These are phyloP conservation scores for Apiospora phragmitis DNA, from an alignment of 2,329 filamentous ascomycete species.

Conservation along the genomic window DNA sequence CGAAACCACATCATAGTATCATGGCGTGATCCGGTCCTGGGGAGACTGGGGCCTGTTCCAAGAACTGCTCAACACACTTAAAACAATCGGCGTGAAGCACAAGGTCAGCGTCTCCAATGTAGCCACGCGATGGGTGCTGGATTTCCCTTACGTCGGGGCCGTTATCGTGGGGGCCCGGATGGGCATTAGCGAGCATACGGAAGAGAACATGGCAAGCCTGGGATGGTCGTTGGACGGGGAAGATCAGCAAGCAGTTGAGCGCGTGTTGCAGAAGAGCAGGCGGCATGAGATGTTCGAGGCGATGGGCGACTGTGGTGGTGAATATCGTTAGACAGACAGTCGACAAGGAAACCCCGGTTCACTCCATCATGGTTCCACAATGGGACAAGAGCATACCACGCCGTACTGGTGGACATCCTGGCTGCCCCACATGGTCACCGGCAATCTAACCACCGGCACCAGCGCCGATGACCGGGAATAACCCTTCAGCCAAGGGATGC, in stretches of 20 bases:
- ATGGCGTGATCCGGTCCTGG: slow-evolving; percentile 34
- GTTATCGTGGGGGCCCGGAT: slow-evolving; percentile 35
- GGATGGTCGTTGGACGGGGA: slow-evolving; percentile 23
- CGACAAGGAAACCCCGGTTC: background rate
- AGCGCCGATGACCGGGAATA: background rate
- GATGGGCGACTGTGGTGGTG: slow-evolving; percentile 35
- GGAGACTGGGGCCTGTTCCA: slow-evolving; percentile 33
- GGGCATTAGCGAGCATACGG: slow-evolving; percentile 27
- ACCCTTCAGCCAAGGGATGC: background rate
- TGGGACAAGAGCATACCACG: background rate
- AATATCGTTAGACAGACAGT: slow-evolving; percentile 23
- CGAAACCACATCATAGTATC: slow-evolving; percentile 22
- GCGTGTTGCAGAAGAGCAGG: slow-evolving; percentile 22
- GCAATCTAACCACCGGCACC: background rate
- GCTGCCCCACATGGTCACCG: background rate
- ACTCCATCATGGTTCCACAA: background rate
- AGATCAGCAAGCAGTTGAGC: slow-evolving; percentile 25
- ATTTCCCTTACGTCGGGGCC: slow-evolving; percentile 33
- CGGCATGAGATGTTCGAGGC: slow-evolving; percentile 24
- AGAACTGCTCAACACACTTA: slow-evolving; percentile 25
- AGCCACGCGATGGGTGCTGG: slow-evolving; percentile 35
- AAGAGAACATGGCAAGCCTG: slow-evolving; percentile 31
- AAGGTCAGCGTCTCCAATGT: slow-evolving; percentile 30
- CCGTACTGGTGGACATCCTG: background rate
- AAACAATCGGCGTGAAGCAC: slow-evolving; percentile 25